A percentile compares a stretch with the other conserved stretches of the same genome.
These are phyloP conservation scores for Lophium mytilinum DNA, from an alignment of 495 filamentous ascomycete genomes.

Conservation along the genomic window DNA sequence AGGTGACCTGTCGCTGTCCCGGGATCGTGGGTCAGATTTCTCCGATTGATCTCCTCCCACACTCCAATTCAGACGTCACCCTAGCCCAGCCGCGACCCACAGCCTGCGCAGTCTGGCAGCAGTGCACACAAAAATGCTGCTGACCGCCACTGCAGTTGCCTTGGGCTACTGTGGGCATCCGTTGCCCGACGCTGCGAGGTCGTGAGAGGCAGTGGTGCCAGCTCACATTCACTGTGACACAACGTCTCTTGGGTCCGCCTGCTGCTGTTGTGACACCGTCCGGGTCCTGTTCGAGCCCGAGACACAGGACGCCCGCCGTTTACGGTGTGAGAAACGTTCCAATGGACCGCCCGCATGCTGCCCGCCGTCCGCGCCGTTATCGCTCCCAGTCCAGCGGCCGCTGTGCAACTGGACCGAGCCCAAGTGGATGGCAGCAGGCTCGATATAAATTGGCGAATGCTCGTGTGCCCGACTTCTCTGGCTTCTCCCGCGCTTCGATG, in stretches of 20 bases:
- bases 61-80: constrained; percentile 12
- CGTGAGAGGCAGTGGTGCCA: not conserved
- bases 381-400: no score
- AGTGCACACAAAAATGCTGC: not conserved
- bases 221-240: not conserved
- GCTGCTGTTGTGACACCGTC: no score
- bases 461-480: no score
- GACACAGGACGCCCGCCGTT: no score
- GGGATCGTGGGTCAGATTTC: constrained; percentile 12
- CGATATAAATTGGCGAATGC: no score
- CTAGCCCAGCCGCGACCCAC: not conserved
- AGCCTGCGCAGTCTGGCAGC: not conserved
- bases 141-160: not conserved
- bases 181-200: not conserved
- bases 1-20: constrained; percentile 14
- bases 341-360: no score
- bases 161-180: not conserved
- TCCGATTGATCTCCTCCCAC: constrained; percentile 13
- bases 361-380: no score
- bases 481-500: no score
- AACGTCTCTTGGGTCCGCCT: not conserved
- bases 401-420: no score
- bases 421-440: no score
- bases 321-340: no score
- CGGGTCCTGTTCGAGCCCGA: no score